Evolutionary conservation across 1,139 yeast species (phyloP).

Genomic region (Geotrichum europaeum): DNA sequence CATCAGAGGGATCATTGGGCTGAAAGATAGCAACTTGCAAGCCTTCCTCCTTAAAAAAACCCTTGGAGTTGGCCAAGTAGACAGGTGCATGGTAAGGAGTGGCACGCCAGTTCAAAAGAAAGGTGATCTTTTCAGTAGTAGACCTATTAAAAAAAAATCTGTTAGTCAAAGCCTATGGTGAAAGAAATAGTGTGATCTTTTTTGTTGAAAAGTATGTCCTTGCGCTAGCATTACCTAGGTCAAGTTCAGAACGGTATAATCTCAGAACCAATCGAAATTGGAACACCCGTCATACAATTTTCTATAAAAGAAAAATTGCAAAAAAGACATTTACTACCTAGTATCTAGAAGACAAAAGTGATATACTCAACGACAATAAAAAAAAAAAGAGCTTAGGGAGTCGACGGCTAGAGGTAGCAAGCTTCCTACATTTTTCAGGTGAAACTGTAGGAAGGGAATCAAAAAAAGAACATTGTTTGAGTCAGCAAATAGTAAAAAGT

Average conservation of each 20-base stretch:
- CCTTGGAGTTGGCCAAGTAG: constrained; percentile 47
- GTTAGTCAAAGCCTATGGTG: background rate
- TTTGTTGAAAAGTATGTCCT: constrained; percentile 17
- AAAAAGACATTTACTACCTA: background rate
- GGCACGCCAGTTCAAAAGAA: constrained; percentile 52
- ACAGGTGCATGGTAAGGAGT: constrained; percentile 54
- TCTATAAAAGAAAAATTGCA: constrained; percentile 3
- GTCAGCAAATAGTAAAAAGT: background rate
- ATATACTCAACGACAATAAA: background rate
- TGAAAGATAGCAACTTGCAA: constrained; percentile 49
- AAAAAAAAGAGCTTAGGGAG: background rate
- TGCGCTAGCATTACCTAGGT: constrained; percentile 20
- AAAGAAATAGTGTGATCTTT: background rate
- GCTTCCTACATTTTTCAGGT: background rate
- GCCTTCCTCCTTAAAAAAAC: constrained; percentile 48
- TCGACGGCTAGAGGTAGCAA: background rate
- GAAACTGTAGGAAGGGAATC: background rate
- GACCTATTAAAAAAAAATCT: constrained; percentile 20
- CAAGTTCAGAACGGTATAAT: constrained; percentile 20
- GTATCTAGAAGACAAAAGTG: background rate
- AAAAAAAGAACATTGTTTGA: background rate
- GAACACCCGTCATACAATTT: constrained; percentile 10
- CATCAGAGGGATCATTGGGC: constrained; percentile 56
- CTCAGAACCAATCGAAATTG: constrained; percentile 18
- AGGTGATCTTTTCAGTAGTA: constrained; percentile 45